phyloP scores from a whole-genome alignment of 106 monocot genomes.

The Dendrobium huoshanense region DNA sequence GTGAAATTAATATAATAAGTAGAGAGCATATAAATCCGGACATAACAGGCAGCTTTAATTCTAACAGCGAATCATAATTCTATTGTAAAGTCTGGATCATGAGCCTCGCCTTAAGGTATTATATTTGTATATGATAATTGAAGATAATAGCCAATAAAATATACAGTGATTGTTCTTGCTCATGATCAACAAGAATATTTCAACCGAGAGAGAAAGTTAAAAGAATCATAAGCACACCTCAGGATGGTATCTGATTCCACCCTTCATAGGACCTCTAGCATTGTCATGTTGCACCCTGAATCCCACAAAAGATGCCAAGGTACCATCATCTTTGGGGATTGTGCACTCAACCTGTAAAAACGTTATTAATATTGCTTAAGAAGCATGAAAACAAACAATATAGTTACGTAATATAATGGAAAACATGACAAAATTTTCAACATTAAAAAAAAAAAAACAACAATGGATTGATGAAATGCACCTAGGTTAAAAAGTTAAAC shows the following conservation, averaged over 20 bases:
- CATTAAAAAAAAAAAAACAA: not conserved
- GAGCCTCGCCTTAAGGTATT: too few species aligned
- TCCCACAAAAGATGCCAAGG: slow-evolving; percentile 74
- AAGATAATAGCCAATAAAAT: not conserved
- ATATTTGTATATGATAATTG: too few species aligned
- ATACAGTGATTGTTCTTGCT: not conserved
- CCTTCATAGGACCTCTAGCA: slow-evolving; percentile 86
- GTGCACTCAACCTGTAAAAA: slow-evolving; percentile 70
- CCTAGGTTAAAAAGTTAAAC: not conserved
- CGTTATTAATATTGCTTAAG: not conserved
- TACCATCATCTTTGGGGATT: slow-evolving; percentile 82
- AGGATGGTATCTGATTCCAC: slow-evolving; percentile 84
- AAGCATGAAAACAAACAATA: not conserved
- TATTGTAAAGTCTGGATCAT: too few species aligned
- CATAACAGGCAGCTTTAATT: too few species aligned
- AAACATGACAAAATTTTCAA: too few species aligned
- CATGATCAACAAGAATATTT: not conserved
- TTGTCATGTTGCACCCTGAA: slow-evolving; percentile 93
- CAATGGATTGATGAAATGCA: not conserved
- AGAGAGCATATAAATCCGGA: not conserved
- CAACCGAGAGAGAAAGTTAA: not conserved
- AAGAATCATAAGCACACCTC: slow-evolving; percentile 42
- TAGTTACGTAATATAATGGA: not conserved
- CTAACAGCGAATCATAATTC: too few species aligned
- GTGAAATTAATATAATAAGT: not conserved